Evolutionary conservation across 1,284 basidiomycete species (phyloP), one percentile per base, ranked within the genome.

Genomic region (Trametes pubescens): DNA sequence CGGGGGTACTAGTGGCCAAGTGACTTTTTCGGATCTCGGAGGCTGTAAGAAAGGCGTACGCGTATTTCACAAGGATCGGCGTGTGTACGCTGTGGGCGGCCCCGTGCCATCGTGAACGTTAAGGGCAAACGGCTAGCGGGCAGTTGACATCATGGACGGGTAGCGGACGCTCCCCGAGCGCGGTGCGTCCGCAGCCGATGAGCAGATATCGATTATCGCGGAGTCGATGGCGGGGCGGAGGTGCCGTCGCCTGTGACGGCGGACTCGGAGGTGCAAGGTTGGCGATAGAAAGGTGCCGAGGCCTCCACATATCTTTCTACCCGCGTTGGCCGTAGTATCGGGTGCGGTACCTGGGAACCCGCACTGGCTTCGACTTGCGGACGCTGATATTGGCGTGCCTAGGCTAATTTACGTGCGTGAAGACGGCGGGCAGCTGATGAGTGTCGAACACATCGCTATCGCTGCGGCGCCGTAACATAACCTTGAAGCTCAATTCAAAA

Each of bases 1-100:
- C 47, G 47, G 47, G 4, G 24, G 24, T 26, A 29, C 47, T 48
- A 26, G 47, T 16, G 26, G 5, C 52, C 13, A 24, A 8, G 38
- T 16, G 38, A 43, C 38, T 26, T 29, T n/a, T 11, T 37, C 38
- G 52, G 52, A 54, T 54, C 52, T 54, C 52, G 52, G 52, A 24
- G 37, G 37, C 38, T 43, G 24, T 54, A 40, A 11, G 51, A 32
- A 32, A 43, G 16, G 35, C 14, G 37, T 11, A 24, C 18, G 35
- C 14, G 37, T 11, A 24, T 26, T 53, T 54, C 52, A 54, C 37
- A 22, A 40, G 52, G 52, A 54, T 32, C 1, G 52, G 18, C 29
- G 47, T 29, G 26, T 14, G 26, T 48, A 16, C 26, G 47, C 11
- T 14, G 7, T 26, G 47, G 47, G 13, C 47, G 22, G 29, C 29